Conservation (phyloP, 345 rosid species). For the Rhodamnia argentea region DNA sequence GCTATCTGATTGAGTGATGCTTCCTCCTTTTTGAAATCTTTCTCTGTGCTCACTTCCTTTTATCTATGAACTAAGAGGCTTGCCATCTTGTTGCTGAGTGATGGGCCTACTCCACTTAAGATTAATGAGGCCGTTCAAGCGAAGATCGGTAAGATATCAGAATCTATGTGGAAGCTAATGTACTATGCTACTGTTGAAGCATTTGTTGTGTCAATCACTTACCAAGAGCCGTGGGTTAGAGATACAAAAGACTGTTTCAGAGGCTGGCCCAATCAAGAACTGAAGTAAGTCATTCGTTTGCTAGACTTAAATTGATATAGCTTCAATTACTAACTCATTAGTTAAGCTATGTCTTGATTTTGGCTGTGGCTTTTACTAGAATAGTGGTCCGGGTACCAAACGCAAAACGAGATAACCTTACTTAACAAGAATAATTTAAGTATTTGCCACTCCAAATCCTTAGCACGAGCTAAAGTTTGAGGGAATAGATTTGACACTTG, state of each 20-base stretch:
- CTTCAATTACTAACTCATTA: neutral
- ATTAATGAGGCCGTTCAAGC: conserved; percentile 35
- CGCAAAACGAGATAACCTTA: neutral
- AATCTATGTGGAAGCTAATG: conserved; percentile 83
- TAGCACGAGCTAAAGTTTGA: neutral
- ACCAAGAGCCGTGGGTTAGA: conserved; percentile 63
- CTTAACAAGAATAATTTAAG: neutral
- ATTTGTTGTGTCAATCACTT: conserved; percentile 41
- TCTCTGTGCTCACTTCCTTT: neutral
- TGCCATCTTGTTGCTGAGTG: conserved; percentile 43
- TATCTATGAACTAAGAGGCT: conserved; percentile 32
- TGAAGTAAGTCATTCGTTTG: conserved; percentile 44
- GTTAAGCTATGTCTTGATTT: neutral
- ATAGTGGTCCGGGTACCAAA: neutral
- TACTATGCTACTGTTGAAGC: conserved; percentile 63
- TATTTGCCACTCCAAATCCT: neutral
- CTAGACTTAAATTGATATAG: neutral
- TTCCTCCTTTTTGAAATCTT: neutral
- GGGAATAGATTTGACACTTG: neutral
- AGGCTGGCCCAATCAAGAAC: conserved; percentile 90
- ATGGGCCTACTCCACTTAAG: conserved; percentile 28
- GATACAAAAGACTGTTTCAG: conserved; percentile 47
- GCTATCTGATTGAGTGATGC: neutral
- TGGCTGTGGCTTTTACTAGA: neutral
- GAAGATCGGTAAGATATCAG: conserved; percentile 63